Evolutionary conservation across 305 asterid genomes (phyloP).

Genomic region (Plantago rigida): DNA sequence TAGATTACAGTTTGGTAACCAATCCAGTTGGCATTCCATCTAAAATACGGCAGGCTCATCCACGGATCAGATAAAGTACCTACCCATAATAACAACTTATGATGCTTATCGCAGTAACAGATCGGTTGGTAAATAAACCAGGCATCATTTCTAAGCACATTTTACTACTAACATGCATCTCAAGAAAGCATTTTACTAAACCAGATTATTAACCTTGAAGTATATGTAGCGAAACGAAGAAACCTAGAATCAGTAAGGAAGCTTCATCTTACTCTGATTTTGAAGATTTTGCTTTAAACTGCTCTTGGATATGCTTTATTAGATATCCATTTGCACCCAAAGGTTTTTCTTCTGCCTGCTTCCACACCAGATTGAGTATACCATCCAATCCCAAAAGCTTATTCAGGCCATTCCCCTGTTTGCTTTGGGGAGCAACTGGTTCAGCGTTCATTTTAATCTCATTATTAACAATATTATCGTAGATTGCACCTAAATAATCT

Average conservation of each 20-base stretch:
- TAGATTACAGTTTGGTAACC: background rate
- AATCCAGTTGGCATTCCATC: too few species aligned
- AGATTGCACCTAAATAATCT: constrained; percentile 77
- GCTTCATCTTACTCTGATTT: constrained; percentile 76
- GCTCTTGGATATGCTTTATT: constrained; percentile 90
- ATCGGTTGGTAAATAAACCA: too few species aligned
- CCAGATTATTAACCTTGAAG: constrained; percentile 20
- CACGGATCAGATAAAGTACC: too few species aligned
- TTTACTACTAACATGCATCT: too few species aligned
- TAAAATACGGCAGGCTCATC: too few species aligned
- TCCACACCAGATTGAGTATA: constrained; percentile 93
- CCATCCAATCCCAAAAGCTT: constrained; percentile 86
- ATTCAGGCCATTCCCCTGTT: constrained; percentile 82
- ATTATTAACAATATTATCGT: constrained; percentile 84
- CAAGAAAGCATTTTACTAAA: constrained; percentile 2
- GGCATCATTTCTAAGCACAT: too few species aligned
- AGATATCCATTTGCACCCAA: constrained; percentile 79
- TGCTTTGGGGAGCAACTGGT: constrained; percentile 68
- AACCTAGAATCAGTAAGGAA: constrained; percentile 21
- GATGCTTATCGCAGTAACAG: too few species aligned
- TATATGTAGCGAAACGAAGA: constrained; percentile 16
- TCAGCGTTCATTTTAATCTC: constrained; percentile 93
- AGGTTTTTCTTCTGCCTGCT: constrained; percentile 87
- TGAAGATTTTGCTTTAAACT: constrained; percentile 81
- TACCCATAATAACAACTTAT: too few species aligned